A percentile compares a stretch with the other conserved stretches of the same genome.
These are phyloP conservation scores for Pleurotus pulmonarius DNA, from an alignment of 768 basidiomycete species.

Conservation along the genomic window DNA sequence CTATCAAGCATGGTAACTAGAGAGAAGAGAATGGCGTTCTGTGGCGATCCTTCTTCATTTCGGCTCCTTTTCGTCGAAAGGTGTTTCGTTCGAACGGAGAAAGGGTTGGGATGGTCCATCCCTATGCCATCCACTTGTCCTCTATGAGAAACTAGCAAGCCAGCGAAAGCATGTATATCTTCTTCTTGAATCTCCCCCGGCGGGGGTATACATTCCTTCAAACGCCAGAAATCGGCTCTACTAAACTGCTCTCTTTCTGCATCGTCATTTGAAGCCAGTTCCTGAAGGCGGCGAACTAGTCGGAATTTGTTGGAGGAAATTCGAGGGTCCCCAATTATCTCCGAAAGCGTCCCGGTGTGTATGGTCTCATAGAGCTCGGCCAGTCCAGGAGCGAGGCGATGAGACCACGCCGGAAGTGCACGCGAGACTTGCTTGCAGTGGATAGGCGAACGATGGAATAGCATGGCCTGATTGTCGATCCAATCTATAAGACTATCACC, in stretches of 20 bases:
- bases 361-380: constrained; percentile 41
- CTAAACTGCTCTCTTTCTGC: constrained; percentile 46
- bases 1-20: constrained; percentile 59
- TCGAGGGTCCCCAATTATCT: constrained; percentile 53
- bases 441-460: constrained; percentile 33
- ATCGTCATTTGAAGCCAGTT: constrained; percentile 34
- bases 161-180: constrained; percentile 71
- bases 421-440: constrained; percentile 41
- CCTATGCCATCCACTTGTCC: constrained; percentile 64
- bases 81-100: constrained; percentile 39
- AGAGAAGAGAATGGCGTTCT: constrained; percentile 47
- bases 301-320: constrained; percentile 76
- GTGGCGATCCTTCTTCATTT: constrained; percentile 27
- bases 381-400: constrained; percentile 48
- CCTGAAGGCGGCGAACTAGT: constrained; percentile 61
- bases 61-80: constrained; percentile 9
- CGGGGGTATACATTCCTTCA: constrained; percentile 74
- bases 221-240: constrained; percentile 72
- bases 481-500: constrained; percentile 54
- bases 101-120: constrained; percentile 41
- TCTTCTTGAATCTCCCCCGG: constrained; percentile 51
- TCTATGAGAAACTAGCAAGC: constrained; percentile 52
- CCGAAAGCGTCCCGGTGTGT: constrained; percentile 43
- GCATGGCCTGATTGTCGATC: constrained; percentile 54
- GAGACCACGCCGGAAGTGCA: constrained; percentile 77